phyloP scores from a whole-genome alignment of 352 stramenopile species.

The Stramenopiles sp. region DNA sequence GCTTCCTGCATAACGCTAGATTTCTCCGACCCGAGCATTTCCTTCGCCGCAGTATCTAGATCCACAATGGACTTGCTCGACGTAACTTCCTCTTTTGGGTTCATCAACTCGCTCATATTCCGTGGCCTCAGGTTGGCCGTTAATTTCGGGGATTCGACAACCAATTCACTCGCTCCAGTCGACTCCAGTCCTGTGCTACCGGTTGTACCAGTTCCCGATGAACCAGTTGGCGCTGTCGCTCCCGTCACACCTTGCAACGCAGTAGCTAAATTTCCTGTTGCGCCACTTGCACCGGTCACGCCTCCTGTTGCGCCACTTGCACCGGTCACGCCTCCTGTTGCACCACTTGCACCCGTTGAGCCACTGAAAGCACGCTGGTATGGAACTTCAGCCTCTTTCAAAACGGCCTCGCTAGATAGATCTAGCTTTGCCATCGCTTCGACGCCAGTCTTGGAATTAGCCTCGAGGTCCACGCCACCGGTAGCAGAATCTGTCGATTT shows the following conservation, averaged over 20 bases:
- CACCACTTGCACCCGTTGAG: not conserved
- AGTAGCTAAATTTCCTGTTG: not conserved
- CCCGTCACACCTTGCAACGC: not conserved
- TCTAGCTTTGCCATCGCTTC: not conserved
- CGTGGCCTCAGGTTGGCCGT: no score
- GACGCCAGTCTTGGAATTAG: not conserved
- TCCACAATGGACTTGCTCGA: not conserved
- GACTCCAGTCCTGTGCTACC: not conserved
- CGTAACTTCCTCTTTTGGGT: not conserved
- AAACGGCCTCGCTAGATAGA: not conserved
- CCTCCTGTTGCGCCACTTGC: not conserved
- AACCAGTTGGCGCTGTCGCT: conserved; percentile 9
- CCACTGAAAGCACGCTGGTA: not conserved
- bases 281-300: not conserved
- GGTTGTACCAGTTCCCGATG: conserved; percentile 3
- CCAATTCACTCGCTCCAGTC: no score
- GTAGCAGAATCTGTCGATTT: not conserved
- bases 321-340: not conserved
- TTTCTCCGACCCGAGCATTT: not conserved
- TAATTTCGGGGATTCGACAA: no score
- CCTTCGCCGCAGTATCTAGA: not conserved
- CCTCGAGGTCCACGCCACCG: not conserved
- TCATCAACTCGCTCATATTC: conserved; percentile 8
- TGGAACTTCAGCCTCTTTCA: not conserved
- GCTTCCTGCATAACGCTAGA: conserved; percentile 9